These are phyloP conservation scores for Psilocybe tampanensis DNA, from an alignment of 768 basidiomycete species.

Conservation along the genomic window DNA sequence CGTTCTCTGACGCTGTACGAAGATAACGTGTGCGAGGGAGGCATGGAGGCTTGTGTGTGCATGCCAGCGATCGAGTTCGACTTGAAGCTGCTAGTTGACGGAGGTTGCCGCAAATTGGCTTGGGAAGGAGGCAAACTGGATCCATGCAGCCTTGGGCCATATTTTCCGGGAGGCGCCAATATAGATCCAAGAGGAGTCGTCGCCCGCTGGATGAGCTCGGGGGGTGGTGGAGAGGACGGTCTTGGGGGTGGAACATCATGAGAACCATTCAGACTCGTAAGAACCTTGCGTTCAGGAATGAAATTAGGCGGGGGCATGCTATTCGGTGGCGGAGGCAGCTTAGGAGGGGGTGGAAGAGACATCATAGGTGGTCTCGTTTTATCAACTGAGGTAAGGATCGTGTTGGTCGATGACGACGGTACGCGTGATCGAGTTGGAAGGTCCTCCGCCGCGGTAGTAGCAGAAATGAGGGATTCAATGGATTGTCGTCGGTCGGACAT, in stretches of 20 bases:
- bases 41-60: conserved; percentile 49
- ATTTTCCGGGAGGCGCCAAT: conserved; percentile 54
- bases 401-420: conserved; percentile 46
- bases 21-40: conserved; percentile 43
- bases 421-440: conserved; percentile 53
- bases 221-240: conserved; percentile 90
- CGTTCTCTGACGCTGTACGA: conserved; percentile 54
- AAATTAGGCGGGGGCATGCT: conserved; percentile 78
- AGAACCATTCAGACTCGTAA: conserved; percentile 43
- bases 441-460: conserved; percentile 48
- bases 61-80: conserved; percentile 51
- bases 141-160: conserved; percentile 62
- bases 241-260: conserved; percentile 76
- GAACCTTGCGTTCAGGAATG: conserved; percentile 68
- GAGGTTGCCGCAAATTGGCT: conserved; percentile 64
- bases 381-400: conserved; percentile 57
- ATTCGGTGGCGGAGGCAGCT: conserved; percentile 67
- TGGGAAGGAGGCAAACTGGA: conserved; percentile 76
- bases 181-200: conserved; percentile 80
- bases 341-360: conserved; percentile 79
- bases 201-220: conserved; percentile 90
- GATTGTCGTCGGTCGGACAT: conserved; percentile 68
- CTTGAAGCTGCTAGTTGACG: conserved; percentile 83
- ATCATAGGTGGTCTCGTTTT: conserved; percentile 86
- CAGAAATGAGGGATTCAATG: conserved; percentile 68